Conservation (phyloP, 352 stramenopile species). For the Phytophthora multivora region DNA sequence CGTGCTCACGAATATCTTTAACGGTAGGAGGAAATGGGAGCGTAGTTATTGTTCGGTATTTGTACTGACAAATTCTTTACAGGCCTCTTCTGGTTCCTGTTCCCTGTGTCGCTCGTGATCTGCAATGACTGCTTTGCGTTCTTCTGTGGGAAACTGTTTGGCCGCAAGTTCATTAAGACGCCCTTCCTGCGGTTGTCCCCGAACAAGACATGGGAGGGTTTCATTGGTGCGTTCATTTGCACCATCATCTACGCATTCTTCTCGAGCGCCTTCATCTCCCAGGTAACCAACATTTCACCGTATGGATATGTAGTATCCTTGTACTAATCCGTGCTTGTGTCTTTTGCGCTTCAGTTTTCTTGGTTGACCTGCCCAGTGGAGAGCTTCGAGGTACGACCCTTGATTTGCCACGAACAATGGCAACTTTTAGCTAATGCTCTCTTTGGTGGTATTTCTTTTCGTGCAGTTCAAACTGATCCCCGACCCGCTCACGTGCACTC, state of each 20-base stretch:
- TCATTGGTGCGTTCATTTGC: slow-evolving; percentile 96
- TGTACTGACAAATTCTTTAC: slow-evolving; percentile 7
- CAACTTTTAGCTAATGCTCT: slow-evolving; percentile 7
- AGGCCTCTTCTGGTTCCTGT: slow-evolving; percentile 96
- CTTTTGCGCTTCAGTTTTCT: slow-evolving; percentile 55
- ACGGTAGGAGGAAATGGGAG: slow-evolving; percentile 48
- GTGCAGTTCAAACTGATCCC: slow-evolving; percentile 62
- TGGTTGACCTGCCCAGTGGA: slow-evolving; percentile 95
- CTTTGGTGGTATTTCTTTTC: background rate
- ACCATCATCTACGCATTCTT: slow-evolving; percentile 96
- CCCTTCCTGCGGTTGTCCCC: slow-evolving; percentile 93
- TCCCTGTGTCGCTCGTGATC: slow-evolving; percentile 94
- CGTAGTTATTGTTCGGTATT: background rate
- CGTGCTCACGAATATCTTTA: slow-evolving; percentile 97
- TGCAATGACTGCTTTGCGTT: slow-evolving; percentile 97
- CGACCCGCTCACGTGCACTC: slow-evolving; percentile 68
- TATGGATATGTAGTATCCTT: background rate
- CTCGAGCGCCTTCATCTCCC: slow-evolving; percentile 88
- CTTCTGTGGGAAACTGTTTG: slow-evolving; percentile 88
- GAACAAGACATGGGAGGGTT: slow-evolving; percentile 99
- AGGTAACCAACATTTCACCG: slow-evolving; percentile 36
- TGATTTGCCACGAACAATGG: background rate
- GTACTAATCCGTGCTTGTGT: too few species aligned
- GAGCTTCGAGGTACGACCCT: slow-evolving; percentile 58
- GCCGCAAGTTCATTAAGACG: slow-evolving; percentile 93